Evolutionary conservation across 306 rosid genomes (phyloP).

Genomic region (Amphicarpaea edgeworthii): DNA sequence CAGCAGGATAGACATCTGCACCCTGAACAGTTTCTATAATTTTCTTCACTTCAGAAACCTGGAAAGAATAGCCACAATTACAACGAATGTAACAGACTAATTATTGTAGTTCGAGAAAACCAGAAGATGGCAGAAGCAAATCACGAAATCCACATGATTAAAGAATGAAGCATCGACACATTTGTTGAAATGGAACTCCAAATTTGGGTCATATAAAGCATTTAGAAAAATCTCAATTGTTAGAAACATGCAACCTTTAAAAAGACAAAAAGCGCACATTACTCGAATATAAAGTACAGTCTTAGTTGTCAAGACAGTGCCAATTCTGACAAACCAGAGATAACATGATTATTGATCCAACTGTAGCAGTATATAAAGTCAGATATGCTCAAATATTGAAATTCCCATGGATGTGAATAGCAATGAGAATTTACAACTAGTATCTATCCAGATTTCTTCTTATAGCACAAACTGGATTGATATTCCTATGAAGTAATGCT

Average conservation of each 20-base stretch:
- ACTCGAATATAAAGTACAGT: neutral
- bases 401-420: conserved; percentile 9
- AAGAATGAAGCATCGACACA: conserved; percentile 6
- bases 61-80: conserved; percentile 35
- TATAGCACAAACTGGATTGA: neutral
- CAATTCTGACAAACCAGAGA: conserved; percentile 29
- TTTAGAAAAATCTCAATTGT: neutral
- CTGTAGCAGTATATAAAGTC: neutral
- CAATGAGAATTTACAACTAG: neutral
- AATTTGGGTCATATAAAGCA: neutral
- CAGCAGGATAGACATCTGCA: conserved; percentile 79
- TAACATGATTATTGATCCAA: conserved; percentile 24
- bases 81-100: neutral
- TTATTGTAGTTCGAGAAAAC: neutral
- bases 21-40: conserved; percentile 81
- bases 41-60: conserved; percentile 92
- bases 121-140: neutral
- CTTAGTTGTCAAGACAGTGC: neutral
- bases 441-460: conserved; percentile 15
- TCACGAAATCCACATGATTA: neutral
- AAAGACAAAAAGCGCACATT: conserved; percentile 5
- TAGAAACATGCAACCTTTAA: conserved; percentile 24
- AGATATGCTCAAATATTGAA: conserved; percentile 3
- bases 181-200: neutral
- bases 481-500: conserved; percentile 19